Base-by-base conservation (phyloP, 768 basidiomycete genomes). In the Kondoa malvinella region DNA sequence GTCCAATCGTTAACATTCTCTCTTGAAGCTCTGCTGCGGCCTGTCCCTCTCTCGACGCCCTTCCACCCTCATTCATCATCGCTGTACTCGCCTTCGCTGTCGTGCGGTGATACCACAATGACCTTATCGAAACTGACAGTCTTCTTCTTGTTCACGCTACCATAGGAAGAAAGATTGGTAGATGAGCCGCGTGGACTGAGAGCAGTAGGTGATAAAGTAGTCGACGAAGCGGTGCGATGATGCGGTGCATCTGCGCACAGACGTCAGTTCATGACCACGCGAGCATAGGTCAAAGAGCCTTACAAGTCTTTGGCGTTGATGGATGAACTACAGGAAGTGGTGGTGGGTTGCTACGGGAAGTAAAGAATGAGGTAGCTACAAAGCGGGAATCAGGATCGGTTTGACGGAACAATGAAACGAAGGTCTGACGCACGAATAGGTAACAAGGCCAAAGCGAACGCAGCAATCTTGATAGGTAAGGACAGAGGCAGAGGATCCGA, bases 401-500 rank as follows among this genome's bases (percentile, higher is more conserved):
- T 8, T 8, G 40, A 50, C 21, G 40, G 21, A 8, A 50, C 21
- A 21, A 50, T 21, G 40, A 50, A 50, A 50, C 12, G 21, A 50
- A 21, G 40, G n/a, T n/a, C n/a, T 50, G 21, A 50, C 40, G 40
- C 40, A 50, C 40, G 61, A 15, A 63, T 63, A 33, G 61, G 61
- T 32, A 63, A 33, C 27, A 63, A n/a, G 8, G 61, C 61, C 12
- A 63, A 32, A 15, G 61, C 61, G 30, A 30, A 63, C 4, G 61
- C 61, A 33, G 26, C 15, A 33, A 63, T 33, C 33, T 63, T 63
- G 30, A 63, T 27, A 27, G 61, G 61, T 27, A 63, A 32, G 29
- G 61, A 63, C 12, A 63, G 32, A 33, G 33, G 27, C 8, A 27
- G 61, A 32, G 61, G 61, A 17, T 63, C 61, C 3, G 8, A 17